phyloP scores from a whole-genome alignment of 768 basidiomycete genomes.

The Atractiella rhizophila region DNA sequence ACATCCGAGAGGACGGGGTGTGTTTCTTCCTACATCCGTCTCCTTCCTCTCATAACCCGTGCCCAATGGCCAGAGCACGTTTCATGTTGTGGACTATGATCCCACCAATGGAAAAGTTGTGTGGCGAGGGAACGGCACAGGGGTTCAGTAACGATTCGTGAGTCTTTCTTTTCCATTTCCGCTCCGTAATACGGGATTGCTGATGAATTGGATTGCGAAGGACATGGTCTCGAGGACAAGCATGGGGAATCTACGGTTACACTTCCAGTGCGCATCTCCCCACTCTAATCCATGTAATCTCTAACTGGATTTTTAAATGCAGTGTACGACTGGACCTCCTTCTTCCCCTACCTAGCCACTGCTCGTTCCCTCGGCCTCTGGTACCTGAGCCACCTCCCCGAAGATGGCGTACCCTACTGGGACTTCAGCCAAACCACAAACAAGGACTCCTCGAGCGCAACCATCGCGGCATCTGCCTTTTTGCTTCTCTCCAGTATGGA shows the following conservation, averaged over 20 bases:
- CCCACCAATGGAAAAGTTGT: slow-evolving; percentile 33
- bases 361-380: background rate
- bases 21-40: too few species aligned
- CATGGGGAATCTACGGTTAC: slow-evolving; percentile 46
- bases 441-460: background rate
- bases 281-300: too few species aligned
- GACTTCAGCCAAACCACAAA: background rate
- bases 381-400: background rate
- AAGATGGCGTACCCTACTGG: slow-evolving; percentile 2
- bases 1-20: slow-evolving; percentile 27
- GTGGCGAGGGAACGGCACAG: slow-evolving; percentile 33
- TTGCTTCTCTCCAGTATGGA: slow-evolving; percentile 41
- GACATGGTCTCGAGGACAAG: slow-evolving; percentile 50
- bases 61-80: too few species aligned
- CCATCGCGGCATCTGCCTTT: background rate
- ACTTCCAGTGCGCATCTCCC: too few species aligned
- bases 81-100: slow-evolving; percentile 13
- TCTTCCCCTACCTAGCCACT: too few species aligned
- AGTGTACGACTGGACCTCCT: background rate
- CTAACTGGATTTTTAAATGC: too few species aligned
- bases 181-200: background rate
- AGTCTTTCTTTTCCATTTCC: background rate
- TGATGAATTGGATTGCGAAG: slow-evolving; percentile 19
- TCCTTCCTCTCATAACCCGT: too few species aligned
- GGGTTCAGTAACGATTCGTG: slow-evolving; percentile 30